Base-by-base conservation (phyloP, 2,329 filamentous ascomycete species). In the Dactylellina sp. region DNA sequence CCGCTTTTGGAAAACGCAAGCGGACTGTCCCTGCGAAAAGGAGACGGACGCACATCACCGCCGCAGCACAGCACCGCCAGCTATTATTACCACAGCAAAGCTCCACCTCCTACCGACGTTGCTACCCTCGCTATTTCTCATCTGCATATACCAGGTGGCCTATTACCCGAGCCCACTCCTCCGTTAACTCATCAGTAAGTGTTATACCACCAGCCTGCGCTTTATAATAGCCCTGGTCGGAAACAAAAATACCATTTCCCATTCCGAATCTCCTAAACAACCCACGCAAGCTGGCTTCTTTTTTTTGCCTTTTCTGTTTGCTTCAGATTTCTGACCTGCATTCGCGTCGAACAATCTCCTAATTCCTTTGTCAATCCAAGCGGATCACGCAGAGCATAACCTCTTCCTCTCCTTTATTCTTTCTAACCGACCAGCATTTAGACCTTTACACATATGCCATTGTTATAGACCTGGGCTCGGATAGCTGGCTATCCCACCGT, bases 401-500 rank as follows among this genome's bases (percentile, higher is more conserved):
- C 32, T 39, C 14, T 39, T 18, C 32, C 47, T 35, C 42, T 32
- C 28, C 28, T 52, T 16, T 39, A 40, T 59, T 37, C 35, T 59
- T 50, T 39, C 46, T 40, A n/a, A 18, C 20, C 49, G 25, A 53
- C 28, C 18, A n/a, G 32, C 44, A 24, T 50, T 40, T n/a, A n/a
- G 32, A 53, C 7, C 39, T 35, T 44, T 57, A 56, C 62, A 57
- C 53, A 44, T n/a, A 63, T 61, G 57, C 37, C 37, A 16, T 25
- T 55, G 52, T 37, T 53, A 20, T 57, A 72, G 39, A 9, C 20
- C 35, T 25, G 20, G 32, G n/a, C 39, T 61, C 9, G 24, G 47
- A 74, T 74, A 74, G 70, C 70, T 66, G 70, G 70, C 70, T 74
- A 74, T 74, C 70, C 61, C 50, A 35, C 40, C 24, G 20, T 42